phyloP scores from a whole-genome alignment of 805 yeast genomes.

The Cyberlindnera petersonii region DNA sequence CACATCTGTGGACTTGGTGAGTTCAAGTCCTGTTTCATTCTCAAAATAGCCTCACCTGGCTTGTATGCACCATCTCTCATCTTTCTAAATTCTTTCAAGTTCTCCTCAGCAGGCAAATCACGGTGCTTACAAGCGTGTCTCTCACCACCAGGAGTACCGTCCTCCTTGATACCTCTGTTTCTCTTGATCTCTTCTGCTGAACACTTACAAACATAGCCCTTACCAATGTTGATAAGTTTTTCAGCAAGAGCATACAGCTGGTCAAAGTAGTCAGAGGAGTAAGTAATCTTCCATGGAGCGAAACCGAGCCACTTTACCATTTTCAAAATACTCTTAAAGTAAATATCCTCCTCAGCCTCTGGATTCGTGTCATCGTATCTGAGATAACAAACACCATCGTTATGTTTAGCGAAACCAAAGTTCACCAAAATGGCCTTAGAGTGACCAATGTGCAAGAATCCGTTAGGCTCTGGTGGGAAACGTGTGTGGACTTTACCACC shows the following conservation, averaged over 20 bases:
- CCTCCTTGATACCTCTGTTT: conserved; percentile 86
- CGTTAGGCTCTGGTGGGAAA: conserved; percentile 99
- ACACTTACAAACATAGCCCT: conserved; percentile 91
- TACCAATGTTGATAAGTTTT: conserved; percentile 60
- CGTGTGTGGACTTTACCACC: conserved; percentile 85
- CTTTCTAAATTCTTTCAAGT: conserved; percentile 73
- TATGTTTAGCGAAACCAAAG: conserved; percentile 90
- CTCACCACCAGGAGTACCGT: conserved; percentile 92
- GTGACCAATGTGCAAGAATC: conserved; percentile 95
- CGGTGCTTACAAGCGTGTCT: conserved; percentile 83
- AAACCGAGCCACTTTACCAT: conserved; percentile 95
- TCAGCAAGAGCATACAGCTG: conserved; percentile 86
- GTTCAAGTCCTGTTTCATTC: conserved; percentile 91
- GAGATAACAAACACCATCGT: conserved; percentile 84
- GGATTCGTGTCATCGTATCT: conserved; percentile 98
- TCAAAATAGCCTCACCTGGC: conserved; percentile 89
- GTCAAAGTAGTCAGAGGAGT: conserved; percentile 94
- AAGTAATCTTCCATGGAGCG: conserved; percentile 88
- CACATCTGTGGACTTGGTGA: conserved; percentile 99
- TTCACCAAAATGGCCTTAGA: conserved; percentile 97
- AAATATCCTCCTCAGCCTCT: conserved; percentile 94
- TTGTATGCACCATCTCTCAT: conserved; percentile 88
- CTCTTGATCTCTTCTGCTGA: conserved; percentile 86
- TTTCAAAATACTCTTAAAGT: conserved; percentile 75
- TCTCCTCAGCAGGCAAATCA: conserved; percentile 63